Evolutionary conservation across 371 early-diverging fungal genomes (phyloP).

Genomic region (Batrachochytrium dendrobatidis): DNA sequence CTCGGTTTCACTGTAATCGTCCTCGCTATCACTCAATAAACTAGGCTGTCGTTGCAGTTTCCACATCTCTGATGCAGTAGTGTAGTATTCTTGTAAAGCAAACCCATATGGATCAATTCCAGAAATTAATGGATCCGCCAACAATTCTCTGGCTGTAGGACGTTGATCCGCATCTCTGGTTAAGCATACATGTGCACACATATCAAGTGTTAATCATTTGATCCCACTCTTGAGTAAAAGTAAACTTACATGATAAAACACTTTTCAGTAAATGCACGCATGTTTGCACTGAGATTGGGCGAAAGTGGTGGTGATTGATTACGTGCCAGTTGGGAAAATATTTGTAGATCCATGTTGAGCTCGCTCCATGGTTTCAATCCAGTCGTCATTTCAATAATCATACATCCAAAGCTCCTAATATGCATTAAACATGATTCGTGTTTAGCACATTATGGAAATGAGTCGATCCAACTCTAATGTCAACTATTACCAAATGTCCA

Average conservation of each 20-base stretch:
- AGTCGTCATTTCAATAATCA: constrained; percentile 27
- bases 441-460: background rate
- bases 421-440: background rate
- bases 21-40: background rate
- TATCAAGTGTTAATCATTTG: background rate
- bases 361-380: constrained; percentile 27
- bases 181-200: background rate
- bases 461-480: background rate
- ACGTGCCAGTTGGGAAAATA: constrained; percentile 14
- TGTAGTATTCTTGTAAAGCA: background rate
- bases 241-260: constrained; percentile 21
- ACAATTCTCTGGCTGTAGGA: constrained; percentile 46
- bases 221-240: background rate
- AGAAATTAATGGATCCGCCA: constrained; percentile 22
- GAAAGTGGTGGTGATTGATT: constrained; percentile 16
- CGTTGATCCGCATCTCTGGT: constrained; percentile 39
- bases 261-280: constrained; percentile 13
- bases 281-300: constrained; percentile 6
- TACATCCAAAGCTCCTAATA: constrained; percentile 15
- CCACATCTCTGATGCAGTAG: background rate
- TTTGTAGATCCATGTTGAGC: constrained; percentile 11
- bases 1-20: background rate
- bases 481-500: constrained; percentile 24
- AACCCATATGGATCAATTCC: constrained; percentile 6
- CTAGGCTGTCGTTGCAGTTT: background rate